Conservation (phyloP, 441 rosid species). For the Monsonia emarginata region DNA sequence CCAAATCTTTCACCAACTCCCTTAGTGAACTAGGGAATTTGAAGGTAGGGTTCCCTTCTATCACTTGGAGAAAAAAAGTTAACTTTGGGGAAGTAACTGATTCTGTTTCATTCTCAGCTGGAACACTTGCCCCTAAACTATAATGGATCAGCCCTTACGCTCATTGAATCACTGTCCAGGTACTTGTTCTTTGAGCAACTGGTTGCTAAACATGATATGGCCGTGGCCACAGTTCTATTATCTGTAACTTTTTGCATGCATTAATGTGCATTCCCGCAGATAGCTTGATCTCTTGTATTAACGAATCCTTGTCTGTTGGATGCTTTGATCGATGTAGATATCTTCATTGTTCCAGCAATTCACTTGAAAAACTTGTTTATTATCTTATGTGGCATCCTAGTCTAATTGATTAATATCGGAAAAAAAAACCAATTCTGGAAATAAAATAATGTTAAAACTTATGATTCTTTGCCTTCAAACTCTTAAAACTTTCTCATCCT, state of each 20-base stretch:
- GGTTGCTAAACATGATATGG: neutral
- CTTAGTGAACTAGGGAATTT: conserved; percentile 91
- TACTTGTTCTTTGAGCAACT: conserved; percentile 20
- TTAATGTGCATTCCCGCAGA: neutral
- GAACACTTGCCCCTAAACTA: conserved; percentile 73
- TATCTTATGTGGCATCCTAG: neutral
- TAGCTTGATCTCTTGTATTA: neutral
- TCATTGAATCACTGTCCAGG: conserved; percentile 87
- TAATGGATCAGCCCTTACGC: conserved; percentile 81
- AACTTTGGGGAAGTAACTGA: neutral
- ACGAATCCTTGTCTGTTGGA: no score
- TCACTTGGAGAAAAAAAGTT: neutral
- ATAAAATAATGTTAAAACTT: neutral
- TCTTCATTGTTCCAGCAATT: neutral
- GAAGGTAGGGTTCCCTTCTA: conserved; percentile 33
- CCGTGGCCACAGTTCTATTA: neutral
- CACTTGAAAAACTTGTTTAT: neutral
- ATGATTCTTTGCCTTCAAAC: neutral
- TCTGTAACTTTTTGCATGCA: neutral
- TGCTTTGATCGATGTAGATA: neutral
- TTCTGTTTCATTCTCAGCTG: conserved; percentile 45
- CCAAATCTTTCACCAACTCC: conserved; percentile 72
- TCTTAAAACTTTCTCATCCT: neutral
- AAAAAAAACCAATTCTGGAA: neutral
- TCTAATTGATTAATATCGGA: no score